phyloP scores from a whole-genome alignment of 441 rosid species.

The Euphorbia celastroides region DNA sequence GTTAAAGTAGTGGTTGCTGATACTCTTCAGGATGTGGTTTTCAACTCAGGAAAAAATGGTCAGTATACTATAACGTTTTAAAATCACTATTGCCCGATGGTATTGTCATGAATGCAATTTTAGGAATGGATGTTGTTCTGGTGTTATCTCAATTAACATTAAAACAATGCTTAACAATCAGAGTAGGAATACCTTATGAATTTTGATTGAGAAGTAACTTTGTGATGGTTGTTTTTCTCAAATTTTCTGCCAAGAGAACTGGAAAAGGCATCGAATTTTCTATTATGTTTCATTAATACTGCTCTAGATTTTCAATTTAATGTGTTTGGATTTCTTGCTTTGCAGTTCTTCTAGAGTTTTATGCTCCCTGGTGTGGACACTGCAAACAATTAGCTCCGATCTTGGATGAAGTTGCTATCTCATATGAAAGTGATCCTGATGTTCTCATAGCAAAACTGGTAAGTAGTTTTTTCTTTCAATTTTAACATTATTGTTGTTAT shows the following conservation, averaged over 20 bases:
- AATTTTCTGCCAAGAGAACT: neutral
- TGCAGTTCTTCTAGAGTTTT: conserved; percentile 89
- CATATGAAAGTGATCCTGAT: conserved; percentile 48
- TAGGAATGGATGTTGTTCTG: neutral
- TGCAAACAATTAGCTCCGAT: conserved; percentile 88
- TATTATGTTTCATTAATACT: neutral
- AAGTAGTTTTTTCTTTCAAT: conserved; percentile 25
- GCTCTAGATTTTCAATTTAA: neutral
- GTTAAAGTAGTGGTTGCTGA: conserved; percentile 93
- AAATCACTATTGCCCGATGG: too few relatives aligned
- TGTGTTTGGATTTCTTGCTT: conserved; percentile 7
- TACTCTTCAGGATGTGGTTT: conserved; percentile 65
- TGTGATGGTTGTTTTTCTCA: too few relatives aligned
- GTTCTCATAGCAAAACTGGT: conserved; percentile 80
- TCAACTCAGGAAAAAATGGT: conserved; percentile 90
- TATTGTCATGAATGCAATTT: neutral
- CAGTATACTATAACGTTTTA: too few relatives aligned
- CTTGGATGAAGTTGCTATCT: conserved; percentile 85
- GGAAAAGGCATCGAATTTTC: neutral
- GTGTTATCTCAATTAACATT: neutral
- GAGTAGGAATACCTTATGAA: neutral
- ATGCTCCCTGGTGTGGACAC: conserved; percentile 99
- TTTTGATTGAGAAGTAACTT: neutral
- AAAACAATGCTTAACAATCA: neutral
- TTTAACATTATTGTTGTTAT: neutral